Conservation (phyloP, 176 grass and related monocot species). For the Triticum dicoccoides region DNA sequence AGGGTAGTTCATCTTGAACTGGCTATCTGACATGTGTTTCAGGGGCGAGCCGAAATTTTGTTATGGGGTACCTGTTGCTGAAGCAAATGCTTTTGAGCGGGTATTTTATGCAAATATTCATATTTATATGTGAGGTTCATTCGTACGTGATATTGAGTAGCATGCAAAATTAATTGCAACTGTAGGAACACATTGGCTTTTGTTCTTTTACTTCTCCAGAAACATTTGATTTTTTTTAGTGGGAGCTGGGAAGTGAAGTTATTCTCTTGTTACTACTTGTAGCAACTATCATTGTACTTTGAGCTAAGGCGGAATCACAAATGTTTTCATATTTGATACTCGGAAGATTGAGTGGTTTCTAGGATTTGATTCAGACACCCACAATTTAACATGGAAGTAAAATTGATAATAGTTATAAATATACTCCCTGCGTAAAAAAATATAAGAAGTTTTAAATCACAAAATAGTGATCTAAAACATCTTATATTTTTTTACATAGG, state of each 20-base stretch:
- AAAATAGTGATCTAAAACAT: too few species aligned
- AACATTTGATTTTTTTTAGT: background rate
- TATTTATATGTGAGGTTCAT: background rate
- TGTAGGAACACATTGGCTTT: background rate
- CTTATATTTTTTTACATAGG: background rate
- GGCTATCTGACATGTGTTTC: slow-evolving; percentile 47
- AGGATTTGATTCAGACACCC: background rate
- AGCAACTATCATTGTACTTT: slow-evolving; percentile 2
- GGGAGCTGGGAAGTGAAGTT: background rate
- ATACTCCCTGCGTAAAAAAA: too few species aligned
- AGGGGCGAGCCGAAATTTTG: slow-evolving; percentile 89
- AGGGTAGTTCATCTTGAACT: slow-evolving; percentile 2
- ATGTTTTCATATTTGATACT: background rate
- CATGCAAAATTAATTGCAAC: background rate
- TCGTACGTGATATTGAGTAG: background rate
- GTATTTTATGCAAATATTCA: slow-evolving; percentile 32
- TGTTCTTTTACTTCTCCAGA: background rate
- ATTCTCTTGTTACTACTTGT: background rate
- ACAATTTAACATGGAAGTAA: background rate
- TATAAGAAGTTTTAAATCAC: too few species aligned
- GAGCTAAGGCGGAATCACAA: background rate
- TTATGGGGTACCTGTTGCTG: slow-evolving; percentile 81
- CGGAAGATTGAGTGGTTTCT: background rate
- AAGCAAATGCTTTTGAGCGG: slow-evolving; percentile 82
- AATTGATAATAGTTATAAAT: background rate